Conservation (phyloP, 176 grass and related monocot species). For the Raddia guianensis region DNA sequence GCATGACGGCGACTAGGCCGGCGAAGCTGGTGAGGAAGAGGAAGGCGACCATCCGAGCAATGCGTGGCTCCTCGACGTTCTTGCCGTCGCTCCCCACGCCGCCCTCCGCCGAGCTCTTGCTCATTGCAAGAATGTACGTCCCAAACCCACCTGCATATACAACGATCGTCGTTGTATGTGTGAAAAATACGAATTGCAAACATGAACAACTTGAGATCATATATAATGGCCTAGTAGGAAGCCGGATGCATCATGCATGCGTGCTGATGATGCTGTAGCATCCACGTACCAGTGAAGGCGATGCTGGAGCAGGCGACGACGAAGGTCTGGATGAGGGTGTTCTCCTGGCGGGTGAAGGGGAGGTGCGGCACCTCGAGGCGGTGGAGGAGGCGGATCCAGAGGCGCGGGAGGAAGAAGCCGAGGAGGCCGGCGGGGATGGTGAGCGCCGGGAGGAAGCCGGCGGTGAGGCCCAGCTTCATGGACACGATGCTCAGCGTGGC, state of each 20-base stretch:
- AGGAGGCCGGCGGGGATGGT: conserved; percentile 56
- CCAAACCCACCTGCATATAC: conserved; percentile 32
- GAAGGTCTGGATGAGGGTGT: no score
- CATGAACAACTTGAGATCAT: no score
- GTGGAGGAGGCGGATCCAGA: conserved; percentile 44
- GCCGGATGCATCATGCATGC: neutral
- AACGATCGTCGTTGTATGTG: no score
- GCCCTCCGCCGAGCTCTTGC: conserved; percentile 1
- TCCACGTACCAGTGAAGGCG: conserved; percentile 24
- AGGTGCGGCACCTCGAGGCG: conserved; percentile 35
- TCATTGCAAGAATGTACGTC: conserved; percentile 44
- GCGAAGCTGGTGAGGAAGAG: conserved; percentile 56
- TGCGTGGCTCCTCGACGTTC: conserved; percentile 43
- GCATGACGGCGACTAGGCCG: conserved; percentile 54
- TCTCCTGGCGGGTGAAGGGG: no score
- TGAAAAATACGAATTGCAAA: no score
- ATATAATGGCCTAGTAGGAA: no score
- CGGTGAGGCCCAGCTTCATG: conserved; percentile 61
- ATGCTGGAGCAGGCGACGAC: conserved; percentile 35
- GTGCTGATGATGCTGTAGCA: no score
- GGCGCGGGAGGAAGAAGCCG: conserved; percentile 52
- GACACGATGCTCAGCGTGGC: conserved; percentile 49
- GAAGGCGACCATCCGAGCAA: conserved; percentile 48
- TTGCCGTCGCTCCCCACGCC: neutral
- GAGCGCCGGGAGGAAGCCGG: conserved; percentile 45